phyloP scores from a whole-genome alignment of 345 rosid species.

The Brassica juncea region DNA sequence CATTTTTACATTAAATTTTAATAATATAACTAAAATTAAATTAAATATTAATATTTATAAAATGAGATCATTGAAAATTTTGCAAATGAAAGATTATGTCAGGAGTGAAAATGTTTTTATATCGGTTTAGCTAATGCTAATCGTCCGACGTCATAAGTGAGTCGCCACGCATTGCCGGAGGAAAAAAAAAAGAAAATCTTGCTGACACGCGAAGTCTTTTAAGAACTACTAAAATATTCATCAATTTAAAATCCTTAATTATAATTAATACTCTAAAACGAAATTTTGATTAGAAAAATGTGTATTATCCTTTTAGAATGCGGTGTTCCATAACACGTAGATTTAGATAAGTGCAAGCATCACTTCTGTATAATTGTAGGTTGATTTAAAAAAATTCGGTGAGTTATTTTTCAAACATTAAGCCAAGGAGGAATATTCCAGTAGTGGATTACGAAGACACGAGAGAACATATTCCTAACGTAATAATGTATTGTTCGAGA shows the following conservation, averaged over 20 bases:
- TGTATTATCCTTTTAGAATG: constrained; percentile 11
- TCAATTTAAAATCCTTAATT: background rate
- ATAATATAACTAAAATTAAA: background rate
- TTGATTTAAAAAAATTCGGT: background rate
- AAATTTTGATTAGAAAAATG: background rate
- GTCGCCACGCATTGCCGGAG: constrained; percentile 35
- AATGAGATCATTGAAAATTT: background rate
- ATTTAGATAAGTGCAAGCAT: constrained; percentile 36
- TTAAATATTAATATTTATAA: background rate
- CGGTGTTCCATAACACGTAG: constrained; percentile 31
- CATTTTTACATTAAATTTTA: background rate
- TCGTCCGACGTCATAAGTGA: constrained; percentile 35
- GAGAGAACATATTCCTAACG: constrained; percentile 13
- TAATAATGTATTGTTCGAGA: background rate
- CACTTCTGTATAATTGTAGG: constrained; percentile 3
- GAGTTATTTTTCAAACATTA: background rate
- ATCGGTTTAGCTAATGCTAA: background rate
- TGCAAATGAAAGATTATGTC: background rate
- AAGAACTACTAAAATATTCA: background rate
- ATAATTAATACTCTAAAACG: background rate
- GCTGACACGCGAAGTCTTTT: constrained; percentile 27
- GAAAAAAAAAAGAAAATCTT: background rate
- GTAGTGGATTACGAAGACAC: constrained; percentile 15
- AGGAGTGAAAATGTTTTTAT: background rate
- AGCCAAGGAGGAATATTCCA: constrained; percentile 23